A percentile compares a stretch with the other conserved stretches of the same genome.
phyloP scores from a whole-genome alignment of 2,329 filamentous ascomycete genomes.

The Hirsutella thompsonii region DNA sequence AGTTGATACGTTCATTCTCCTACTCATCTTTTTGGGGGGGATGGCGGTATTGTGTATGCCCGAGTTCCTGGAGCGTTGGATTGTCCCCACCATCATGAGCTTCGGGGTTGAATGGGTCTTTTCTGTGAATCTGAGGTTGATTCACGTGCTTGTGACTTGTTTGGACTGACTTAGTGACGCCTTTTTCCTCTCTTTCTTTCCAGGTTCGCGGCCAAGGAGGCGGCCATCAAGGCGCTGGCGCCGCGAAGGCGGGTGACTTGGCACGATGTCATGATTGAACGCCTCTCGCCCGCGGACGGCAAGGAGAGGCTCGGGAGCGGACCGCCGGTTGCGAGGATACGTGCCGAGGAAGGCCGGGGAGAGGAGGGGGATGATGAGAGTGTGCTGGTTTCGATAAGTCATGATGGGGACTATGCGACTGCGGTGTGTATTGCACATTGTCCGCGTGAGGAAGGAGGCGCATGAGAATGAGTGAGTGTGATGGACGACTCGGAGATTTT shows the following conservation, averaged over 20 bases:
- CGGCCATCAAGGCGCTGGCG: slow-evolving; percentile 55
- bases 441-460: background rate
- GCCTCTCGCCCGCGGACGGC: slow-evolving; percentile 9
- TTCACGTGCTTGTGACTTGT: no score
- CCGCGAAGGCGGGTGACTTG: slow-evolving; percentile 44
- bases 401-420: slow-evolving; percentile 73
- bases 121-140: no score
- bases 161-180: no score
- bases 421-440: slow-evolving; percentile 48
- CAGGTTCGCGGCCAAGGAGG: slow-evolving; percentile 64
- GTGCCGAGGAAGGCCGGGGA: slow-evolving; percentile 10
- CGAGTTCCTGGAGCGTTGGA: no score
- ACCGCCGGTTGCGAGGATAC: slow-evolving; percentile 32
- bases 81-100: no score
- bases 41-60: no score
- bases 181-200: background rate
- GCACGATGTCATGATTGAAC: slow-evolving; percentile 43
- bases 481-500: no score
- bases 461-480: background rate
- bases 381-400: slow-evolving; percentile 69
- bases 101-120: no score
- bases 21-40: no score
- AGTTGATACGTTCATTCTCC: background rate
- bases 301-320: slow-evolving; percentile 18
- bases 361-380: slow-evolving; percentile 31